Percentiles rank a stretch among this genome's conserved stretches.
phyloP scores from a whole-genome alignment of 192 early-diverging fungal species.

The Backusella circina region DNA sequence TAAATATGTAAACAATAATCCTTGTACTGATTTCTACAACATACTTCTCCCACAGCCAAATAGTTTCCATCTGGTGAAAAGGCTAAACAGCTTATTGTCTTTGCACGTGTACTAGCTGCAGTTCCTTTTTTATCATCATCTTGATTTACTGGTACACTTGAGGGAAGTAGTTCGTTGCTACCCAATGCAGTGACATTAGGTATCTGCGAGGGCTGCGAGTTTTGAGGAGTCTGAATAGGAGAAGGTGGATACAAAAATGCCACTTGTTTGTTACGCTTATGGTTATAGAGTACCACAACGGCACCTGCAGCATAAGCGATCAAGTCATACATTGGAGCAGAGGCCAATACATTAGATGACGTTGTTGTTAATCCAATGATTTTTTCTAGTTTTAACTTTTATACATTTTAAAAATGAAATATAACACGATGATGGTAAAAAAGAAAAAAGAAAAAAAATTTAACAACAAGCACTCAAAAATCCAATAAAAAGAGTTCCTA shows the following conservation, averaged over 20 bases:
- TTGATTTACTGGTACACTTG: background rate
- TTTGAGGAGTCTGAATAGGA: conserved; percentile 5
- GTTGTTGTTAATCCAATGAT: conserved; percentile 63
- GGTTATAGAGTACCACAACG: conserved; percentile 71
- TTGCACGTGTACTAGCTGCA: conserved; percentile 43
- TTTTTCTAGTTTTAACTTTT: conserved; percentile 59
- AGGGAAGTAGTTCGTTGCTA: background rate
- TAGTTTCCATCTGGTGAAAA: conserved; percentile 67
- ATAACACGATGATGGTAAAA: background rate
- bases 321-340: conserved; percentile 47
- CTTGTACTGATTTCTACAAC: background rate
- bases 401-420: background rate
- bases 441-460: background rate
- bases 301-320: conserved; percentile 78
- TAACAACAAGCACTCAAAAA: background rate
- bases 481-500: background rate
- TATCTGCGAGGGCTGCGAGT: background rate
- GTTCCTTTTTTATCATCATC: conserved; percentile 22
- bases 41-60: conserved; percentile 77
- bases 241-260: conserved; percentile 46
- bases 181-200: conserved; percentile 4
- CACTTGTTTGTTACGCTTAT: conserved; percentile 62
- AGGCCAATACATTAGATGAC: conserved; percentile 46
- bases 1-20: background rate
- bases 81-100: conserved; percentile 68